Percentiles rank a stretch among this genome's conserved stretches.
phyloP scores from a whole-genome alignment of 2,329 filamentous ascomycete genomes.

The Penicillium expansum region DNA sequence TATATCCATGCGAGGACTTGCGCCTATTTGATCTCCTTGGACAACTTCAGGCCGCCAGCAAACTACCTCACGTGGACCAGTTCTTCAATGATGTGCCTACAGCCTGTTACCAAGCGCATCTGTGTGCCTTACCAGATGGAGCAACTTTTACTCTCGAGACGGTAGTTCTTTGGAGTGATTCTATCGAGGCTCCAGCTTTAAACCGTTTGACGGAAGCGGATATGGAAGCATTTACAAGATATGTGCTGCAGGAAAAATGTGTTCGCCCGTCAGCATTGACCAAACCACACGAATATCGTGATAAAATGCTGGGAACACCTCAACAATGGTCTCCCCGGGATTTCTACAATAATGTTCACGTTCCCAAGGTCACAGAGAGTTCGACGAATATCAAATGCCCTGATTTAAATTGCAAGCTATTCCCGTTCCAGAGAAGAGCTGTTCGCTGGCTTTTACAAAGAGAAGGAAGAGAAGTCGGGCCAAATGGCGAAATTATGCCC shows the following conservation, averaged over 20 bases:
- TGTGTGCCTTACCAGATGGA: conserved; percentile 12
- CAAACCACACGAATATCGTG: conserved; percentile 6
- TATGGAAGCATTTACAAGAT: conserved; percentile 28
- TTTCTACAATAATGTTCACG: conserved; percentile 50
- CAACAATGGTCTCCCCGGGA: conserved; percentile 38
- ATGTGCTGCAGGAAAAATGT: conserved; percentile 27
- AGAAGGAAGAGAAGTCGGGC: conserved; percentile 40
- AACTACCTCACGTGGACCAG: conserved; percentile 27
- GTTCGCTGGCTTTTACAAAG: conserved; percentile 47
- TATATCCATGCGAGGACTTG: conserved; percentile 15
- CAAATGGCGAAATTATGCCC: conserved; percentile 31
- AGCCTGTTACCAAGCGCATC: conserved; percentile 35
- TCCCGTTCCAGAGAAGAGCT: conserved; percentile 49
- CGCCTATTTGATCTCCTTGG: conserved; percentile 20
- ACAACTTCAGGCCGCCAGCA: conserved; percentile 24
- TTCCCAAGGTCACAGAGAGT: conserved; percentile 37
- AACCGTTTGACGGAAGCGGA: conserved; percentile 17
- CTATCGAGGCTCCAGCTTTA: conserved; percentile 26
- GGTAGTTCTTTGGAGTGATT: conserved; percentile 37
- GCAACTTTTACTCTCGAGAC: conserved; percentile 31
- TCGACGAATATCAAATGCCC: conserved; percentile 38
- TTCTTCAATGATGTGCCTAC: conserved; percentile 22
- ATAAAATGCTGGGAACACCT: conserved; percentile 11
- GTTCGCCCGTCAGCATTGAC: background rate
- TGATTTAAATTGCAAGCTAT: conserved; percentile 40